These are phyloP conservation scores for Grifola frondosa DNA, from an alignment of 1,284 basidiomycete genomes.

Conservation along the genomic window DNA sequence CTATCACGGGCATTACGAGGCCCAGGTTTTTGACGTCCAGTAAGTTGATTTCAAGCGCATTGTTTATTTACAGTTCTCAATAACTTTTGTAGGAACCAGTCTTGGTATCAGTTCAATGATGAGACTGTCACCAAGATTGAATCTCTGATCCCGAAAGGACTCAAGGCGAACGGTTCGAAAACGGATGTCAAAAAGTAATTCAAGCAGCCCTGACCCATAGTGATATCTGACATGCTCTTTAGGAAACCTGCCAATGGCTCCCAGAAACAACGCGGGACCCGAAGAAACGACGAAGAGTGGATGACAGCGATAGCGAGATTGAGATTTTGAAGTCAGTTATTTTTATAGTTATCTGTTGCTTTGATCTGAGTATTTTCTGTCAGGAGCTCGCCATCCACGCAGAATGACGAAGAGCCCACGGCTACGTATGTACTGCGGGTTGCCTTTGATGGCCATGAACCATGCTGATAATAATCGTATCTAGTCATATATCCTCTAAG, in stretches of 20 bases:
- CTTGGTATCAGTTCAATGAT: constrained; percentile 93
- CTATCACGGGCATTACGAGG: constrained; percentile 91
- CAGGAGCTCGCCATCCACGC: constrained; percentile 9
- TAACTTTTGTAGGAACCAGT: constrained; percentile 46
- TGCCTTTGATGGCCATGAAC: not conserved
- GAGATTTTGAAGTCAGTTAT: constrained; percentile 34
- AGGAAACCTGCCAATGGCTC: constrained; percentile 23
- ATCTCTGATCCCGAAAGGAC: constrained; percentile 48
- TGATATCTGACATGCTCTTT: constrained; percentile 2
- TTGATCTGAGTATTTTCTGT: not conserved
- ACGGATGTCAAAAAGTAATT: constrained; percentile 16
- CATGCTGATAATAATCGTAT: not conserved
- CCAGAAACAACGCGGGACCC: constrained; percentile 26
- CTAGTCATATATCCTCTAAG: constrained; percentile 52
- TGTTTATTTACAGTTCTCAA: not conserved
- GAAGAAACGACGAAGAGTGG: constrained; percentile 48
- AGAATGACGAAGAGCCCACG: constrained; percentile 6
- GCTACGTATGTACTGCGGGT: not conserved
- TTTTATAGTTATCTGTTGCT: not conserved
- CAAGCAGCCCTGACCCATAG: not conserved
- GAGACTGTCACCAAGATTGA: constrained; percentile 69
- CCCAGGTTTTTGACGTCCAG: constrained; percentile 80
- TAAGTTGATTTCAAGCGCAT: constrained; percentile 38
- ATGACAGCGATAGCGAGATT: constrained; percentile 62
- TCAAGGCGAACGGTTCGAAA: constrained; percentile 13